Evolutionary conservation across 306 rosid species (phyloP), one percentile per base, ranked within the genome.

Genomic region (Purshia tridentata): DNA sequence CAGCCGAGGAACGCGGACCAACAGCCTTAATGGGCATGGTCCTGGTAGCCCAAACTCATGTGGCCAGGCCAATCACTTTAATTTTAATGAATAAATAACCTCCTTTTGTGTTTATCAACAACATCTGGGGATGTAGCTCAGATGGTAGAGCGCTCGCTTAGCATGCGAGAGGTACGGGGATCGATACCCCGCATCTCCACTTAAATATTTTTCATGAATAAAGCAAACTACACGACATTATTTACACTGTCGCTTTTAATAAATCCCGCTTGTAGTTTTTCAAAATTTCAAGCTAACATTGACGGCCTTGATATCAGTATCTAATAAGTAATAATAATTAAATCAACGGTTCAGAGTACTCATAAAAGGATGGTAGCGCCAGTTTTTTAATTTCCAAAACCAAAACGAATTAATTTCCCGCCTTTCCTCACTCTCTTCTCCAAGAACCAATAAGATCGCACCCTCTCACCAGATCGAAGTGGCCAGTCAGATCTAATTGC

Each of bases 121-220:
- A 8, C 2, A 29, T 29, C 35, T 1, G 89, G 93, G 96, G 96
- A 88, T 88, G 92, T 90, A 92, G 96, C 91, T 90, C 91, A 90
- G 93, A 87, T 93, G 96, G 98, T 93, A 90, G 96, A 90, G 97
- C 88, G 92, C 93, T 90, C 85, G 96, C 96, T 90, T 93, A 86
- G 96, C 97, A 90, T 90, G 97, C 89, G 89, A 90, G 90, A 93
- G 93, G 93, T 79, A 84, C 84, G 82, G 92, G 96, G 96, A 90
- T 90, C 92, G 92, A 89, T 92, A 83, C 93, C 96, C 97, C 84
- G 91, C 98, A 81, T 90, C 96, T 90, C 89, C 96, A 88, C 3
- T 58, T 53, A 6, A n/a, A 2, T n/a, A 6, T 18, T 18, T 18
- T 8, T 50, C 8, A 14, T 14, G 54, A 15, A 12, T 50, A 50